Evolutionary conservation across 306 rosid genomes (phyloP).

Genomic region (cucumber (Cucumis sativus)): Cucumber_9930_V3 NC_026657.2:15697001-15697500

Average conservation of each 20-base stretch:
- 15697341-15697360: no score
- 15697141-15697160: not conserved
- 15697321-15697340: no score
- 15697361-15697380: no score
- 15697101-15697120: slow-evolving; percentile 27
- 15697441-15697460: no score
- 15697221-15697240: not conserved
- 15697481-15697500: no score
- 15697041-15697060: not conserved
- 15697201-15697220: not conserved
- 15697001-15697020: not conserved
- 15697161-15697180: not conserved
- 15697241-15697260: not conserved
- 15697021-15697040: not conserved
- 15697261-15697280: not conserved
- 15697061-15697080: not conserved
- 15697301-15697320: not conserved
- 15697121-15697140: not conserved
- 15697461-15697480: no score
- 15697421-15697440: no score
- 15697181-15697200: not conserved
- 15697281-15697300: not conserved
- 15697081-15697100: slow-evolving; percentile 6
- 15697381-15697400: no score
- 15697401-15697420: no score